Evolutionary conservation across 495 filamentous ascomycete genomes (phyloP).

Genomic region (Aspergillus nidulans): DNA sequence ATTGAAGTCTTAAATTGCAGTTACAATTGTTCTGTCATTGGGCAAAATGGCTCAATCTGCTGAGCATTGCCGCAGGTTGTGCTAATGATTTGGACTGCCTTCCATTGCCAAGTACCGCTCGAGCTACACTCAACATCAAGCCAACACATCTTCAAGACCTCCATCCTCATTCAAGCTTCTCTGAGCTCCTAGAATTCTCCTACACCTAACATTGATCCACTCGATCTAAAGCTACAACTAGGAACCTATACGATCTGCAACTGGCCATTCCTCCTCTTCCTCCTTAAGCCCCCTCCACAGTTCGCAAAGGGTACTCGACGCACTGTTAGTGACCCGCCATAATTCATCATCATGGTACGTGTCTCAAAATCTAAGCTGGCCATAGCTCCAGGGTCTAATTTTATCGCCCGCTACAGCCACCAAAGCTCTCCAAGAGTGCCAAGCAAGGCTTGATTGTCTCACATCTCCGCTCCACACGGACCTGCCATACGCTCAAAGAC

Average conservation of each 20-base stretch:
- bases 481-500: constrained; percentile 69
- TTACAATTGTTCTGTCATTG: too few species aligned
- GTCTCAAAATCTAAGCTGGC: not conserved
- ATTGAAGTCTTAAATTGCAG: too few species aligned
- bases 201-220: not conserved
- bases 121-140: not conserved
- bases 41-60: too few species aligned
- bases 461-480: constrained; percentile 59
- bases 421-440: constrained; percentile 56
- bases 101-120: not conserved
- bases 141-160: not conserved
- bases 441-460: constrained; percentile 60
- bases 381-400: not conserved
- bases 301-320: not conserved
- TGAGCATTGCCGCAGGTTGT: not conserved
- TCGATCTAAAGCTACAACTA: not conserved
- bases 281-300: not conserved
- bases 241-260: not conserved
- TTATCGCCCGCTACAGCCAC: constrained; percentile 40
- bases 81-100: not conserved
- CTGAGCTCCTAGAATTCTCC: not conserved
- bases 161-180: not conserved
- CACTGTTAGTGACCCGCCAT: not conserved
- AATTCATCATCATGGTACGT: not conserved
- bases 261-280: not conserved